Evolutionary conservation across 164 flowering plant species (phyloP).

Genomic region (Vitis amurensis): DNA sequence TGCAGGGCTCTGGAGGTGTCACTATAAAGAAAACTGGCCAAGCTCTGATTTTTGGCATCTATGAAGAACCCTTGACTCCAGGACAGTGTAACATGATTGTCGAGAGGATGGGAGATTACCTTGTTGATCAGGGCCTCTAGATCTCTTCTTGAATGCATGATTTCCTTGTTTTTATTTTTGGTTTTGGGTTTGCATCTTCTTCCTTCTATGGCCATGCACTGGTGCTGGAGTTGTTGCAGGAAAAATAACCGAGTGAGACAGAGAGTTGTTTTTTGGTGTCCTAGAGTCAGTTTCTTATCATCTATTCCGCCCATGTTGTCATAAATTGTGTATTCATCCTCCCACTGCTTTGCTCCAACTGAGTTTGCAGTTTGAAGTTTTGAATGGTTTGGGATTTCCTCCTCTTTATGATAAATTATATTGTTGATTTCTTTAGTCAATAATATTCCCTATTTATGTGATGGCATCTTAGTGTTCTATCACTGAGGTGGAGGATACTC

Average conservation of each 20-base stretch:
- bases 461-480: too few species aligned
- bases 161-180: conserved; percentile 2
- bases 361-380: conserved; percentile 17
- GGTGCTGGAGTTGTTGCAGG: conserved; percentile 4
- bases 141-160: neutral
- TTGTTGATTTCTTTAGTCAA: too few species aligned
- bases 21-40: conserved; percentile 25
- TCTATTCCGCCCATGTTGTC: neutral
- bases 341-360: neutral
- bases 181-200: conserved; percentile 11
- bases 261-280: conserved; percentile 7
- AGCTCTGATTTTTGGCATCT: conserved; percentile 36
- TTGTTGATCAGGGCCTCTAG: conserved; percentile 41
- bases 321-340: conserved; percentile 6
- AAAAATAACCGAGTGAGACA: conserved; percentile 21
- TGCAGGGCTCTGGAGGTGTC: conserved; percentile 40
- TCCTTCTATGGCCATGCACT: conserved; percentile 8
- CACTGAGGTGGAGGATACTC: too few species aligned
- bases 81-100: conserved; percentile 52
- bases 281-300: conserved; percentile 1
- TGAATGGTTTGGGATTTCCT: too few species aligned
- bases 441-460: too few species aligned
- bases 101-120: conserved; percentile 49
- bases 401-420: too few species aligned
- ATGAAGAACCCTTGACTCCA: conserved; percentile 44